phyloP scores from a whole-genome alignment of 1,284 basidiomycete genomes.

The Fomitopsis palustris region DNA sequence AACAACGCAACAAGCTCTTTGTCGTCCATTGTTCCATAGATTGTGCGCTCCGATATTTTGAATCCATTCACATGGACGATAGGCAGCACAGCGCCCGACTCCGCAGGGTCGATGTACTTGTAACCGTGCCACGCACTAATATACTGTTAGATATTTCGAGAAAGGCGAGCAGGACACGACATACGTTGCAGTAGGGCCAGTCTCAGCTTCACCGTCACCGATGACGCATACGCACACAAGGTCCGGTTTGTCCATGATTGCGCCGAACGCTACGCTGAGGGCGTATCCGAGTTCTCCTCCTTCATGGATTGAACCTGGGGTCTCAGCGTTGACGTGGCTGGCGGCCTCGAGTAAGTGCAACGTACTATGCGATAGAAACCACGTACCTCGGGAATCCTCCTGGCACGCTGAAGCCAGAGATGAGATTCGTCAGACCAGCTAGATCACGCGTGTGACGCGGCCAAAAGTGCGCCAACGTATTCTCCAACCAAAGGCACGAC shows the following conservation, averaged over 20 bases:
- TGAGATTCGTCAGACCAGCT: slow-evolving; percentile 62
- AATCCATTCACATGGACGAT: slow-evolving; percentile 84
- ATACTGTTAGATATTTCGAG: neutral
- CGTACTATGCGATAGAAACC: neutral
- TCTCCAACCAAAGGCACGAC: slow-evolving; percentile 80
- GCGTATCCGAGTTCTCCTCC: slow-evolving; percentile 91
- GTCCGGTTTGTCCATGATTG: slow-evolving; percentile 87
- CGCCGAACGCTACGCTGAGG: slow-evolving; percentile 78
- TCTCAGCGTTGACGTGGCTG: slow-evolving; percentile 75
- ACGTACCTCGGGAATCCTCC: slow-evolving; percentile 62
- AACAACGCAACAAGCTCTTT: slow-evolving; percentile 74
- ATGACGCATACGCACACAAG: slow-evolving; percentile 77
- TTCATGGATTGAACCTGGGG: slow-evolving; percentile 87
- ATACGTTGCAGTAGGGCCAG: slow-evolving; percentile 74
- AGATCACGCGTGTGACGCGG: slow-evolving; percentile 66
- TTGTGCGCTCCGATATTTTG: slow-evolving; percentile 87
- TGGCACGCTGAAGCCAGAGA: slow-evolving; percentile 61
- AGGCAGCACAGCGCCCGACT: slow-evolving; percentile 85
- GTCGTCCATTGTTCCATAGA: slow-evolving; percentile 89
- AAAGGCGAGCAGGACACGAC: slow-evolving; percentile 10
- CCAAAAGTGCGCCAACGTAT: slow-evolving; percentile 71
- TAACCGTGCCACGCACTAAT: slow-evolving; percentile 73
- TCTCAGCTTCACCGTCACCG: slow-evolving; percentile 88
- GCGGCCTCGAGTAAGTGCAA: slow-evolving; percentile 5
- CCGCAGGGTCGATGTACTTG: slow-evolving; percentile 91